phyloP scores from a whole-genome alignment of 1,284 basidiomycete genomes.

The Thecaphora thlaspeos region DNA sequence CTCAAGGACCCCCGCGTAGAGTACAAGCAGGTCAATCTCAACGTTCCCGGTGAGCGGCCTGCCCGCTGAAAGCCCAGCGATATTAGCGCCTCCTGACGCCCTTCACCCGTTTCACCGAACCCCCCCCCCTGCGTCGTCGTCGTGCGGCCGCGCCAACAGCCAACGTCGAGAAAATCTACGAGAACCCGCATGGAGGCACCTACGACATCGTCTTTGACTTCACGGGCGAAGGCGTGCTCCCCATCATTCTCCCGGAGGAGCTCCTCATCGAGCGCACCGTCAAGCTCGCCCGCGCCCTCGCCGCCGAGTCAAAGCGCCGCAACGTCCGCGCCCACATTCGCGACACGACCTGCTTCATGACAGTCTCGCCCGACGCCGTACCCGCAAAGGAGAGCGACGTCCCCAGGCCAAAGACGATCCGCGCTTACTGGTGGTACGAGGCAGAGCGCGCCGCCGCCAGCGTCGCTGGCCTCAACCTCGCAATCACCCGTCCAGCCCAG shows the following conservation, averaged over 20 bases:
- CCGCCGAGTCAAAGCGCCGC: slow-evolving; percentile 13
- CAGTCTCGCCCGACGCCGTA: slow-evolving; percentile 18
- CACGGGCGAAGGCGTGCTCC: slow-evolving; percentile 35
- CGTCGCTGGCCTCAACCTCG: slow-evolving; percentile 24
- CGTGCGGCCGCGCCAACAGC: neutral
- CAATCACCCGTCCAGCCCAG: slow-evolving; percentile 36
- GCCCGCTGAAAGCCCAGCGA: too few relatives aligned
- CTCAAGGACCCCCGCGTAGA: slow-evolving; percentile 37
- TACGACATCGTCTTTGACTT: slow-evolving; percentile 46
- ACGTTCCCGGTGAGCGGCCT: slow-evolving; percentile 7
- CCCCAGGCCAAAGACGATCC: slow-evolving; percentile 19
- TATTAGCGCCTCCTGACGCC: too few relatives aligned
- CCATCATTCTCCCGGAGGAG: slow-evolving; percentile 23
- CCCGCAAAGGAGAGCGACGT: slow-evolving; percentile 22
- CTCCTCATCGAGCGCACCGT: slow-evolving; percentile 36
- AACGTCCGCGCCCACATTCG: slow-evolving; percentile 38
- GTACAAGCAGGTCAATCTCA: slow-evolving; percentile 42
- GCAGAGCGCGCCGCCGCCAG: slow-evolving; percentile 39
- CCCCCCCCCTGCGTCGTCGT: too few relatives aligned
- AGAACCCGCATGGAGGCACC: slow-evolving; percentile 14
- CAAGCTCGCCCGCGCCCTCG: slow-evolving; percentile 31
- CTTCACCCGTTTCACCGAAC: too few relatives aligned
- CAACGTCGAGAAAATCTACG: slow-evolving; percentile 18
- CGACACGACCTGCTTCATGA: slow-evolving; percentile 34
- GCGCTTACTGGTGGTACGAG: slow-evolving; percentile 44